Evolutionary conservation across 768 basidiomycete genomes (phyloP), one percentile per base, ranked within the genome.

Genomic region (Pleurotus ostreatus): DNA sequence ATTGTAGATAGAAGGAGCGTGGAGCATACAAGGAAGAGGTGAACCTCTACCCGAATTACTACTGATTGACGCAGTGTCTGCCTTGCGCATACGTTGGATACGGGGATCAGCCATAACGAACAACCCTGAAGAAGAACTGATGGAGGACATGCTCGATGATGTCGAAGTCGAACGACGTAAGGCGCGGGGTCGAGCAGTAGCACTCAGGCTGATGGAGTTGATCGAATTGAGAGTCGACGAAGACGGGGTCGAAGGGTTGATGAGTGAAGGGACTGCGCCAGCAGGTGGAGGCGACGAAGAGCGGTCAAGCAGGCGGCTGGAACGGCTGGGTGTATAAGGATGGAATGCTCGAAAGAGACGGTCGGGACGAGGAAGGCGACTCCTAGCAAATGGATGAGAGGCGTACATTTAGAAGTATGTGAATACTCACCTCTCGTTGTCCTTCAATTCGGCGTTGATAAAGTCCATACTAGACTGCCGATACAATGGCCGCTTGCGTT

Each of bases 381-480:
- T 89, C 65, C 57, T 43, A 59, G 59, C 43, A 49, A 59, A 53
- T 45, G 51, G 58, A 34, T 52, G 56, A 57, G 45, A 55, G 58
- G 58, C 48, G 60, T 60, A 49, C 60, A 51, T 39, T 43, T 46
- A 6, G 56, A 46, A 58, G 46, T 22, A 40, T 8, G 40, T 26
- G 58, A 43, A 22, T 34, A 76, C 82, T 54, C 70, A 91, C 89
- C 82, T 79, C 55, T 83, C 77, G 55, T 76, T 81, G 54, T 78
- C 74, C 61, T 77, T 74, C 62, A 76, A 64, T 57, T 81, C 73
- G 49, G 78, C 69, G 57, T 79, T 81, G 70, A 93, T 82, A 61
- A 91, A 92, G 65, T 93, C 91, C 91, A 92, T 92, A 67, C 89
- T 90, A 20, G 89, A 89, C 73, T 90, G 89, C 57, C 87, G 78